These are phyloP conservation scores for Solanum clarkiae DNA, from an alignment of 257 asterid species.

Conservation along the genomic window DNA sequence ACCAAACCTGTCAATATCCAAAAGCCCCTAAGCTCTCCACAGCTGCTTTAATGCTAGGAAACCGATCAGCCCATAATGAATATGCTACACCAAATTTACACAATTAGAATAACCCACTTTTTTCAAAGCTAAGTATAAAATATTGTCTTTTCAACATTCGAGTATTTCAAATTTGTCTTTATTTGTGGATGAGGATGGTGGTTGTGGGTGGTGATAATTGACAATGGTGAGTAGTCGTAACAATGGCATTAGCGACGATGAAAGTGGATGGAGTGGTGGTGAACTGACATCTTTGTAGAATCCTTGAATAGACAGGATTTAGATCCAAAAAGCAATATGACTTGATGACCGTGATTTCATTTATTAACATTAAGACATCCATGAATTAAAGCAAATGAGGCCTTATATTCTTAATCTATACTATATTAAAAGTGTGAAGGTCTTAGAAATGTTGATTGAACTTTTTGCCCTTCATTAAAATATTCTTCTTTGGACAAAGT, in stretches of 20 bases:
- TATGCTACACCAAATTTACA: slow-evolving; percentile 31
- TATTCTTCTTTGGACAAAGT: no score
- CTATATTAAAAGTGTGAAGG: no score
- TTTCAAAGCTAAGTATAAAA: background rate
- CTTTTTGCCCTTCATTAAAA: no score
- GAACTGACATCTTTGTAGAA: background rate
- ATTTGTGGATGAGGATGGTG: background rate
- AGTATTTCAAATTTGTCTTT: background rate
- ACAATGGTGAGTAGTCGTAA: background rate
- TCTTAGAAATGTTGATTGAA: no score
- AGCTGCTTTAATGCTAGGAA: slow-evolving; percentile 39
- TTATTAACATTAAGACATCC: background rate
- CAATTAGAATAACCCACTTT: background rate
- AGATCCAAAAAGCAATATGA: background rate
- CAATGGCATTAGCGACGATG: background rate
- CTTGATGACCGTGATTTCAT: background rate
- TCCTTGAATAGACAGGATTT: background rate
- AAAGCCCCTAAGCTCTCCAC: slow-evolving; percentile 29
- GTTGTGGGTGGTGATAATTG: background rate
- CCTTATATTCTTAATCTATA: background rate
- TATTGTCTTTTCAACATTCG: background rate
- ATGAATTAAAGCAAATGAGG: background rate
- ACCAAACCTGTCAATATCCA: background rate
- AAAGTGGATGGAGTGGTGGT: background rate
- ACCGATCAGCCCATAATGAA: slow-evolving; percentile 57